A percentile compares a stretch with the other conserved stretches of the same genome.
Evolutionary conservation across 1,284 basidiomycete species (phyloP).

Genomic region (Wallemia mellicola): DNA sequence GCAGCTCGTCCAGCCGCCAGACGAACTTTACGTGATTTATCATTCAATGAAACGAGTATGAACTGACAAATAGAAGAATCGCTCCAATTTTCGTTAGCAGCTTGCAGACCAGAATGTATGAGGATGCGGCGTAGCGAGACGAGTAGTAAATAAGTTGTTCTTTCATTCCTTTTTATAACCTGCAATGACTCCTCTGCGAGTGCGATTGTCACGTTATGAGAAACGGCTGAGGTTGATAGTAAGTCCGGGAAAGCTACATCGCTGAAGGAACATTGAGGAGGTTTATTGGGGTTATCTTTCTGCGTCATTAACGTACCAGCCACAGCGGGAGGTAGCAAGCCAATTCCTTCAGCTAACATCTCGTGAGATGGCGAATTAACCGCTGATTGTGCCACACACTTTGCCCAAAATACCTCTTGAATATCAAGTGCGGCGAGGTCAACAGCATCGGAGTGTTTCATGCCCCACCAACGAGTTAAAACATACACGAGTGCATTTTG

Average conservation of each 20-base stretch:
- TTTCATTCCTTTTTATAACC: neutral
- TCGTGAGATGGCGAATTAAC: neutral
- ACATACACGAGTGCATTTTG: neutral
- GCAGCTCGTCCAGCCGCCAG: neutral
- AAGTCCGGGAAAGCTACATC: neutral
- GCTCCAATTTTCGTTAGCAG: neutral
- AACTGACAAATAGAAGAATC: neutral
- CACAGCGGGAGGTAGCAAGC: neutral
- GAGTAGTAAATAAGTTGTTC: neutral
- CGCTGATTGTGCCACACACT: neutral
- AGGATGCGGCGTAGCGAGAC: neutral
- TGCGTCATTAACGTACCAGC: neutral
- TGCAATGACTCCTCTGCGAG: neutral
- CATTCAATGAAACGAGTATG: neutral
- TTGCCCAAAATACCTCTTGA: neutral
- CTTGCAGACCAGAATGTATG: neutral
- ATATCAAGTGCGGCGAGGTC: neutral
- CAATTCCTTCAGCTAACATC: neutral
- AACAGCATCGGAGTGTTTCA: neutral
- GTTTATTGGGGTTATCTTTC: neutral
- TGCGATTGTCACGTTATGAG: neutral
- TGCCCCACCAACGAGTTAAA: neutral
- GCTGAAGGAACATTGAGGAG: neutral
- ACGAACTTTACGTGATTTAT: neutral
- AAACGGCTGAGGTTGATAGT: neutral